Evolutionary conservation across 768 basidiomycete species (phyloP).

Genomic region (Chiua virens): DNA sequence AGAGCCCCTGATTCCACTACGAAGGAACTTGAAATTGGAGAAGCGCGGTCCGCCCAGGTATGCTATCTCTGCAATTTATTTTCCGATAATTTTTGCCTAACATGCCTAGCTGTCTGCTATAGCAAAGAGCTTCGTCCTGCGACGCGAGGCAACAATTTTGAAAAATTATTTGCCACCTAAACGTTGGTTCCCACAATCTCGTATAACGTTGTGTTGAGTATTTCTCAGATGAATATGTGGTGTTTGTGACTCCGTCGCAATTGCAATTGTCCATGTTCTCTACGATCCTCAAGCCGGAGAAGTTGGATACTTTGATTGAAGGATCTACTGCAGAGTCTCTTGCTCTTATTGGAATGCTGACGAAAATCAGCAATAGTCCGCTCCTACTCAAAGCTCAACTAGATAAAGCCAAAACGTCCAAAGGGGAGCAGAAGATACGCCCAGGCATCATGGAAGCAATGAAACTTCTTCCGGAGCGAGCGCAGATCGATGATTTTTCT

Average conservation of each 20-base stretch:
- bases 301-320: conserved; percentile 65
- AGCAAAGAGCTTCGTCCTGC: conserved; percentile 86
- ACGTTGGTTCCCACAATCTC: conserved; percentile 47
- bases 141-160: conserved; percentile 82
- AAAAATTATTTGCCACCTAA: conserved; percentile 89
- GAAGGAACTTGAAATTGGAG: conserved; percentile 76
- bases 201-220: background rate
- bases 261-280: conserved; percentile 80
- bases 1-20: conserved; percentile 71
- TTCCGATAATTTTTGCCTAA: background rate
- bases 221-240: conserved; percentile 87
- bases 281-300: conserved; percentile 70
- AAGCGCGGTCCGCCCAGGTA: conserved; percentile 77
- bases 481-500: conserved; percentile 66
- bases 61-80: background rate
- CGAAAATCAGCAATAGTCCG: conserved; percentile 93
- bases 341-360: conserved; percentile 74
- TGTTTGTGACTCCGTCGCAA: conserved; percentile 89
- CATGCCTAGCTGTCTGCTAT: conserved; percentile 59
- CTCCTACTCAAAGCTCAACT: conserved; percentile 79
- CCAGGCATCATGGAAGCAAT: conserved; percentile 60
- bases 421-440: conserved; percentile 41
- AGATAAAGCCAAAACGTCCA: conserved; percentile 54
- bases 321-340: conserved; percentile 76
- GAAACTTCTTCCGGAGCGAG: conserved; percentile 56